These are phyloP conservation scores for Allantophomopsis cytisporea DNA, from an alignment of 2,329 filamentous ascomycete species.

Conservation along the genomic window DNA sequence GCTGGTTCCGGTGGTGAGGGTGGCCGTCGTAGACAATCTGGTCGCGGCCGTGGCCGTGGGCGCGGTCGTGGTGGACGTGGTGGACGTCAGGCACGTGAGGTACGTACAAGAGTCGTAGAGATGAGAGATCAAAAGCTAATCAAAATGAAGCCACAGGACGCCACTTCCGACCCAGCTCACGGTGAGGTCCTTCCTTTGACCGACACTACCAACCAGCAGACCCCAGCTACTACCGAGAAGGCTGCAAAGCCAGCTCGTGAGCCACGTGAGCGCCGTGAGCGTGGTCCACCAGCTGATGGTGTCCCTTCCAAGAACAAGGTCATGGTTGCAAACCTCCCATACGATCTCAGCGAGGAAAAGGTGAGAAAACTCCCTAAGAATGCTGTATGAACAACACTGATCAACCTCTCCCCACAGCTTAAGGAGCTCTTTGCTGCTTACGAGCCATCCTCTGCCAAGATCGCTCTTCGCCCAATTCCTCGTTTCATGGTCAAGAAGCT, in stretches of 20 bases:
- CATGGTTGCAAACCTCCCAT: conserved; percentile 99
- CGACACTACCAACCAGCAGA: conserved; percentile 41
- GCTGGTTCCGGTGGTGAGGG: conserved; percentile 51
- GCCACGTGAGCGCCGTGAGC: conserved; percentile 56
- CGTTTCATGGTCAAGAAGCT: conserved; percentile 99
- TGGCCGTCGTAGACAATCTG: conserved; percentile 46
- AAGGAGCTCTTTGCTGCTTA: conserved; percentile 94
- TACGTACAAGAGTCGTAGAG: conserved; percentile 28
- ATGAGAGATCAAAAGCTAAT: too few species aligned
- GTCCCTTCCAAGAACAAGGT: conserved; percentile 99
- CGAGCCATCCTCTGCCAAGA: conserved; percentile 90
- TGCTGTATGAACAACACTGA: conserved; percentile 2
- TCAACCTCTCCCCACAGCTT: conserved; percentile 42
- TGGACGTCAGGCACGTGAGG: conserved; percentile 47
- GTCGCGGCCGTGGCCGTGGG: conserved; percentile 53
- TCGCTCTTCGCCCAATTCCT: conserved; percentile 93
- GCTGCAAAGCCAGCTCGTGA: conserved; percentile 23
- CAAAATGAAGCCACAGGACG: too few species aligned
- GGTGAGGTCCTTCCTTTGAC: conserved; percentile 43
- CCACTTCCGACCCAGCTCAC: conserved; percentile 20
- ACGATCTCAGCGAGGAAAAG: conserved; percentile 96
- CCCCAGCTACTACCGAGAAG: conserved; percentile 38
- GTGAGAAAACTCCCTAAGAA: conserved; percentile 31
- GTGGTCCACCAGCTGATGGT: conserved; percentile 91
- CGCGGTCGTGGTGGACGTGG: conserved; percentile 54